These are phyloP conservation scores for Flaveria floridana DNA, from an alignment of 140 eudicot species.

Conservation along the genomic window DNA sequence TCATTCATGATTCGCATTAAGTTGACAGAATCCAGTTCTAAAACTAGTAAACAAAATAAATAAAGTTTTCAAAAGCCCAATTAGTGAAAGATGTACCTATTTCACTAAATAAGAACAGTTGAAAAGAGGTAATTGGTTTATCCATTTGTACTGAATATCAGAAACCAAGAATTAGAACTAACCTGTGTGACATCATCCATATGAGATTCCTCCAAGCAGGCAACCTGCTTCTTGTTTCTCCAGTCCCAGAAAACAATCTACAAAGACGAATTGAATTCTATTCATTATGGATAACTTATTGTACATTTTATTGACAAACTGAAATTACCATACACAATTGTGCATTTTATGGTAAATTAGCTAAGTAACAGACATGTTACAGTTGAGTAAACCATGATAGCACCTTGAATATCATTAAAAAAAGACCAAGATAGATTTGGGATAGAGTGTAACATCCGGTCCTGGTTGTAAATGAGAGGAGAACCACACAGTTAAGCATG, in stretches of 20 bases:
- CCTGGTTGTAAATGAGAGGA: neutral
- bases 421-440: neutral
- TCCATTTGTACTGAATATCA: neutral
- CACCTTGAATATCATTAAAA: neutral
- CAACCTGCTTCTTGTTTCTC: slow-evolving; percentile 74
- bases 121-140: neutral
- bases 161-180: slow-evolving; percentile 9
- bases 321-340: neutral
- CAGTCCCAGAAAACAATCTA: slow-evolving; percentile 89
- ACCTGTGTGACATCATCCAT: slow-evolving; percentile 99
- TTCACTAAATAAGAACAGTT: neutral
- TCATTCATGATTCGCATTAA: slow-evolving; percentile 17
- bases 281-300: neutral
- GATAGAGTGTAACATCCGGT: neutral
- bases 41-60: neutral
- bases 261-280: neutral
- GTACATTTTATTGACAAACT: neutral
- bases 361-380: neutral
- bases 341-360: neutral
- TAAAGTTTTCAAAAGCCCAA: neutral
- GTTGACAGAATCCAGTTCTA: slow-evolving; percentile 13
- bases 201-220: slow-evolving; percentile 91
- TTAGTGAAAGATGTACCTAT: neutral
- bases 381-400: neutral
- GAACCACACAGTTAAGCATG: neutral